A percentile compares a stretch with the other conserved stretches of the same genome.
Evolutionary conservation across 192 early-diverging fungal species (phyloP).

Genomic region (Entomortierella chlamydospora): DNA sequence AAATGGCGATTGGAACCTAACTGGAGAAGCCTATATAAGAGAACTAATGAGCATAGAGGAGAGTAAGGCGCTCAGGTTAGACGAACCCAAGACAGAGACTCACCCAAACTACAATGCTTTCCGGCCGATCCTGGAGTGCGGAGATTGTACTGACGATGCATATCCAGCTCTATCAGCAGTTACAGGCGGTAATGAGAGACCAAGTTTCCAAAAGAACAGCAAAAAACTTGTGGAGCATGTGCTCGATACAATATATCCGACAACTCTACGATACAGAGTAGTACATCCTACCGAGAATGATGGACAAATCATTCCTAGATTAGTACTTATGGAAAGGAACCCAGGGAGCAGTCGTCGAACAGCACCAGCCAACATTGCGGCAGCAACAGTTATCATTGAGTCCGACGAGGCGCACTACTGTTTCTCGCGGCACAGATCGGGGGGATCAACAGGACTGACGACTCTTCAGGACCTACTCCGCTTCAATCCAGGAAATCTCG

Average conservation of each 20-base stretch:
- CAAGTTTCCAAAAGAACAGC: background rate
- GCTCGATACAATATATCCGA: constrained; percentile 57
- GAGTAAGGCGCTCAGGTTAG: background rate
- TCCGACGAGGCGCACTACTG: constrained; percentile 64
- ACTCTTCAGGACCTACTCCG: constrained; percentile 67
- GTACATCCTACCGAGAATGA: constrained; percentile 27
- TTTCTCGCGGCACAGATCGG: constrained; percentile 60
- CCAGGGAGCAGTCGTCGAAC: constrained; percentile 7
- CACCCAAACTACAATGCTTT: constrained; percentile 24
- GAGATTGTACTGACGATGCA: background rate
- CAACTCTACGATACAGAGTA: constrained; percentile 48
- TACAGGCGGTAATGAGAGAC: background rate
- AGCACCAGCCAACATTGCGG: constrained; percentile 29
- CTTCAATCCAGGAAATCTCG: constrained; percentile 68
- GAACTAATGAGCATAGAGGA: constrained; percentile 26
- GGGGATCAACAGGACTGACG: constrained; percentile 53
- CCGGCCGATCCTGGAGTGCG: constrained; percentile 40
- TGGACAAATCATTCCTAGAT: background rate
- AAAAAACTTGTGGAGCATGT: constrained; percentile 52
- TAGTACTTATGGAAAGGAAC: constrained; percentile 33
- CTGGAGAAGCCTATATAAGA: constrained; percentile 30
- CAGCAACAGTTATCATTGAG: constrained; percentile 57
- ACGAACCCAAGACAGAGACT: background rate
- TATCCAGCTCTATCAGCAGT: background rate
- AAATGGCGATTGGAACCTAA: constrained; percentile 46